Evolutionary conservation across 192 early-diverging fungal genomes (phyloP).

Genomic region (Umbelopsis sp.): DNA sequence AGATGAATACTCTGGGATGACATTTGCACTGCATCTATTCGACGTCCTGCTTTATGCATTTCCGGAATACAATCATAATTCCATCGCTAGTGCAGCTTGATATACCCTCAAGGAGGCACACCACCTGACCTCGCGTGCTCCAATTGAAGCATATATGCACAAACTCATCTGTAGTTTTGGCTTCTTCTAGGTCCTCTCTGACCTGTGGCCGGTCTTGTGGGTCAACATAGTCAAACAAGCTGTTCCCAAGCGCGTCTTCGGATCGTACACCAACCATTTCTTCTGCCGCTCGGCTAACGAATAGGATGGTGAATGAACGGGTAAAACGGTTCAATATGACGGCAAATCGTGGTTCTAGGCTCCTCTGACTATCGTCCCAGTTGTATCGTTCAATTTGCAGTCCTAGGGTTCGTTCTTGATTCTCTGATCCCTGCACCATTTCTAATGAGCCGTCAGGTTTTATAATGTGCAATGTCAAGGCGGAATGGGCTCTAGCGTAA

Average conservation of each 20-base stretch:
- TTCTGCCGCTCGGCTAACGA: conserved; percentile 2
- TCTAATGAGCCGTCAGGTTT: conserved; percentile 4
- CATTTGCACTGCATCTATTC: neutral
- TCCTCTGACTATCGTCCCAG: neutral
- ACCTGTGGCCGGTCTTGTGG: neutral
- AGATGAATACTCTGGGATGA: neutral
- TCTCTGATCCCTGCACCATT: neutral
- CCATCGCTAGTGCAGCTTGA: conserved; percentile 3
- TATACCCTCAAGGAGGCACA: conserved; percentile 1
- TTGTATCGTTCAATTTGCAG: conserved; percentile 1
- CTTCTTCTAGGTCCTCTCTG: neutral
- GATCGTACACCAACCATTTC: conserved; percentile 3
- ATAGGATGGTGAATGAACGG: neutral
- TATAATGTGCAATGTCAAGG: conserved; percentile 11
- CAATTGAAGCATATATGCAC: conserved; percentile 11
- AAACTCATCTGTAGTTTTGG: conserved; percentile 3
- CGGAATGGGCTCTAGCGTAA: neutral
- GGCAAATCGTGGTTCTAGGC: conserved; percentile 3
- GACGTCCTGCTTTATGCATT: neutral
- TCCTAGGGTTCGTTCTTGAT: neutral
- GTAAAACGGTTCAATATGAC: conserved; percentile 8
- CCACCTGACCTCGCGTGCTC: conserved; percentile 17
- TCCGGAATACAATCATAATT: neutral
- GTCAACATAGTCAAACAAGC: conserved; percentile 6
- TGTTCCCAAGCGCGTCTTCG: neutral